Conservation (phyloP, 768 basidiomycete species). For the Calvatia gigantea region DNA sequence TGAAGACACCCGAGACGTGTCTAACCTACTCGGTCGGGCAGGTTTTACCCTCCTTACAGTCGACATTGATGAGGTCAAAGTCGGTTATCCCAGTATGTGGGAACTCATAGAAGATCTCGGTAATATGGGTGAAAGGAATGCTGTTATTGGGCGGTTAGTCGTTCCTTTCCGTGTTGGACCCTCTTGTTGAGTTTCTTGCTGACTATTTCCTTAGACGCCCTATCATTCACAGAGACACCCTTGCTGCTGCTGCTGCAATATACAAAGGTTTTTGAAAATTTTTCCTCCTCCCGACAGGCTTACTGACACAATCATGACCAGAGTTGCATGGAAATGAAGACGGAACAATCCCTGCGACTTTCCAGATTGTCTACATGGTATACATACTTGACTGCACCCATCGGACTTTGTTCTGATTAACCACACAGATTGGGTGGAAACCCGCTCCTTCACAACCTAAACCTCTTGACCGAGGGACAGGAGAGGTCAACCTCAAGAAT, state of each 20-base stretch:
- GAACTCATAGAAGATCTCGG: constrained; percentile 91
- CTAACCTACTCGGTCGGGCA: constrained; percentile 87
- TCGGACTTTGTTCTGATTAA: background rate
- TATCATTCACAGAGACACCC: constrained; percentile 76
- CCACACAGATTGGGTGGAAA: constrained; percentile 43
- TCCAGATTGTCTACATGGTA: constrained; percentile 94
- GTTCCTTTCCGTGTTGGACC: background rate
- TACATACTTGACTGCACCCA: constrained; percentile 6
- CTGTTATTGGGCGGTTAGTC: constrained; percentile 75
- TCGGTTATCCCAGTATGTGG: constrained; percentile 94
- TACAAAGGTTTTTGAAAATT: constrained; percentile 65
- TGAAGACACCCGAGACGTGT: constrained; percentile 87
- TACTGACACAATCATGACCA: constrained; percentile 26
- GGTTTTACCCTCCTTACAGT: constrained; percentile 94
- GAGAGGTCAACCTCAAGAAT: constrained; percentile 40
- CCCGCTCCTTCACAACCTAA: constrained; percentile 40
- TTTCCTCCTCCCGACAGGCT: background rate
- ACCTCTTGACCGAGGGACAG: constrained; percentile 42
- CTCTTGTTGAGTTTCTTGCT: background rate
- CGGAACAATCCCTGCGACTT: constrained; percentile 88
- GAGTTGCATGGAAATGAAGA: constrained; percentile 84
- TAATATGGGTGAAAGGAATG: constrained; percentile 96
- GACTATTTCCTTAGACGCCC: constrained; percentile 47
- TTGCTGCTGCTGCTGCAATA: constrained; percentile 88
- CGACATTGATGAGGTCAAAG: constrained; percentile 89